A percentile compares a stretch with the other conserved stretches of the same genome.
These are phyloP conservation scores for Cercospora brassicicola DNA, from an alignment of 2,329 filamentous ascomycete species.

Conservation along the genomic window DNA sequence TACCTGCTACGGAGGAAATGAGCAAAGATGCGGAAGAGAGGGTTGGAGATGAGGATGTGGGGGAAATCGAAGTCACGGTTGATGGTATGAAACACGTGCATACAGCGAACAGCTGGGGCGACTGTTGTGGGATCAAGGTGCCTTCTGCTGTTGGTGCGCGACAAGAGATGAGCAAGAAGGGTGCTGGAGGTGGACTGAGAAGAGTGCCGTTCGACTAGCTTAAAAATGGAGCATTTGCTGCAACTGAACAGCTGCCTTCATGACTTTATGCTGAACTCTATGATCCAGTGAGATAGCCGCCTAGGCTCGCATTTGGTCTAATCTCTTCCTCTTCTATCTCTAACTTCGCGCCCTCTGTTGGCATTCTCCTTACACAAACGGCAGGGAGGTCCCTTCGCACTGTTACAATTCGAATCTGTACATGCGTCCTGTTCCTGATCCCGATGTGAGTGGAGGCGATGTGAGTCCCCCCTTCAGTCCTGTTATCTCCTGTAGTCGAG, in stretches of 20 bases:
- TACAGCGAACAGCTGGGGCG: conserved; percentile 72
- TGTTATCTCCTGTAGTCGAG: background rate
- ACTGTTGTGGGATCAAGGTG: conserved; percentile 97
- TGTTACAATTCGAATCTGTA: background rate
- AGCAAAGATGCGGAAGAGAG: conserved; percentile 60
- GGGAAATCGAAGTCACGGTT: conserved; percentile 63
- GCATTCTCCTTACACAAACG: background rate
- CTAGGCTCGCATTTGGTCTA: background rate
- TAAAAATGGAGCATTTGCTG: background rate
- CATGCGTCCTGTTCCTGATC: background rate
- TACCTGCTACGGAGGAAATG: conserved; percentile 82
- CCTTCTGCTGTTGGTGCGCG: conserved; percentile 90
- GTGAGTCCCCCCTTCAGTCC: background rate
- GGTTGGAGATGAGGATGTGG: conserved; percentile 49
- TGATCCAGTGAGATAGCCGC: background rate
- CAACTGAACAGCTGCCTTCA: background rate
- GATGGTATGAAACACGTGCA: conserved; percentile 63
- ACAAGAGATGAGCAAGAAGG: conserved; percentile 78
- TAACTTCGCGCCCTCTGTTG: background rate
- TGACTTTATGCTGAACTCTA: background rate
- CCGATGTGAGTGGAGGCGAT: background rate
- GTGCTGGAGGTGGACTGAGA: conserved; percentile 62
- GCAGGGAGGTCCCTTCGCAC: background rate
- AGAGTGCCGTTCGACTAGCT: conserved; percentile 76
- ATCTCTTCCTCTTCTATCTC: background rate